These are phyloP conservation scores for Gilbertella persicaria DNA, from an alignment of 371 early-diverging fungal genomes.

Conservation along the genomic window DNA sequence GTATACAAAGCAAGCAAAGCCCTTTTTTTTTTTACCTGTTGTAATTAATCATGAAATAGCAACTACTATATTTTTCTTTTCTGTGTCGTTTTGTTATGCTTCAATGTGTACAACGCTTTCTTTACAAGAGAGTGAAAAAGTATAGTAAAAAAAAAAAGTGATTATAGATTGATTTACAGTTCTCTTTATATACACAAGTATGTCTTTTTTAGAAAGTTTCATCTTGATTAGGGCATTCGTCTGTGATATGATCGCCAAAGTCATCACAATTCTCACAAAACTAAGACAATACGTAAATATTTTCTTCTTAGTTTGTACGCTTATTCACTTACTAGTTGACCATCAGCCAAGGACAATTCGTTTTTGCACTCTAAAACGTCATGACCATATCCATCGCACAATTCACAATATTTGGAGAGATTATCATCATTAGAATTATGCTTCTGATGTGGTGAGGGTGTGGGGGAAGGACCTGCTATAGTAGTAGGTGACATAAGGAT, in stretches of 20 bases:
- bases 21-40: no score
- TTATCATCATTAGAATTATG: neutral
- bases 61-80: no score
- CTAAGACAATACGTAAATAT: neutral
- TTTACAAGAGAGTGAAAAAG: no score
- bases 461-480: neutral
- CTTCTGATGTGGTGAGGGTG: neutral
- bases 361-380: conserved; percentile 53
- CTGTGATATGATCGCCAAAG: neutral
- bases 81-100: no score
- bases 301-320: neutral
- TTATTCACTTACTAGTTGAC: conserved; percentile 7
- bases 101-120: no score
- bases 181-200: no score
- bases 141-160: no score
- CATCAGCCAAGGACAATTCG: conserved; percentile 2
- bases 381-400: conserved; percentile 63
- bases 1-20: no score
- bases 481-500: conserved; percentile 7
- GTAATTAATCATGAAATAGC: no score
- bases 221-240: conserved; percentile 3
- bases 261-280: conserved; percentile 4
- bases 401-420: conserved; percentile 45
- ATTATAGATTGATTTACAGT: no score
- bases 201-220: conserved; percentile 9